Evolutionary conservation across 495 filamentous ascomycete genomes (phyloP).

Genomic region (Penicillium parvum): DNA sequence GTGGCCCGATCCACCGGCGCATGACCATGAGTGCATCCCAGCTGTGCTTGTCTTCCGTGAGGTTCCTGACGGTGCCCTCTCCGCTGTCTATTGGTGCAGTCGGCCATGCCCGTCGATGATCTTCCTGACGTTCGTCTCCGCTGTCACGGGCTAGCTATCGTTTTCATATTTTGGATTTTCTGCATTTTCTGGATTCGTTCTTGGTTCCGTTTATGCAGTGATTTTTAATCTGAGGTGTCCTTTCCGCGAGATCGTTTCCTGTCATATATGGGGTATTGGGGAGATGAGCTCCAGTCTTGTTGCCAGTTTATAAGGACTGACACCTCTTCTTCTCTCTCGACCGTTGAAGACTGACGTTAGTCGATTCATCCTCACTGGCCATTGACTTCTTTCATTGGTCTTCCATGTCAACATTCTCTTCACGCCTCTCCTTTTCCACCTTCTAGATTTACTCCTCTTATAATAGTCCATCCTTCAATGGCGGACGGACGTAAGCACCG

Average conservation of each 20-base stretch:
- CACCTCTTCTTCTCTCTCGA: conserved; percentile 2
- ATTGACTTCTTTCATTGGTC: conserved; percentile 7
- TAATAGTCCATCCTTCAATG: conserved; percentile 37
- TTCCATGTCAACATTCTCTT: conserved; percentile 1
- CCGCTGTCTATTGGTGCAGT: conserved; percentile 30
- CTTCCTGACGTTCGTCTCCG: conserved; percentile 21
- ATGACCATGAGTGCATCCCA: conserved; percentile 17
- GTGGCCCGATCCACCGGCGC: conserved; percentile 16
- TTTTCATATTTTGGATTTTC: conserved; percentile 8
- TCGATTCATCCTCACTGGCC: too few species aligned
- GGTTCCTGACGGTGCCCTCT: conserved; percentile 18
- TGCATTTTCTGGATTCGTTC: conserved; percentile 5
- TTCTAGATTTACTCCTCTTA: conserved; percentile 12
- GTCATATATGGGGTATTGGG: conserved; percentile 20
- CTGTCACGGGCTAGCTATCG: conserved; percentile 18
- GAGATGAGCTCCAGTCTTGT: not conserved
- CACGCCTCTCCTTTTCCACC: not conserved
- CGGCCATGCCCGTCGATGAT: conserved; percentile 30
- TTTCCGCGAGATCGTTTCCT: conserved; percentile 1
- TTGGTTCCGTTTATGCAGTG: conserved; percentile 4
- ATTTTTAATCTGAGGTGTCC: conserved; percentile 1
- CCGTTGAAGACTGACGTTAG: conserved; percentile 7
- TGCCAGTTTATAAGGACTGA: conserved; percentile 16
- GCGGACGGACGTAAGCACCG: conserved; percentile 56
- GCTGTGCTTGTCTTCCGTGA: conserved; percentile 18